Evolutionary conservation across 345 rosid genomes (phyloP).

Genomic region (Nephelium lappaceum): DNA sequence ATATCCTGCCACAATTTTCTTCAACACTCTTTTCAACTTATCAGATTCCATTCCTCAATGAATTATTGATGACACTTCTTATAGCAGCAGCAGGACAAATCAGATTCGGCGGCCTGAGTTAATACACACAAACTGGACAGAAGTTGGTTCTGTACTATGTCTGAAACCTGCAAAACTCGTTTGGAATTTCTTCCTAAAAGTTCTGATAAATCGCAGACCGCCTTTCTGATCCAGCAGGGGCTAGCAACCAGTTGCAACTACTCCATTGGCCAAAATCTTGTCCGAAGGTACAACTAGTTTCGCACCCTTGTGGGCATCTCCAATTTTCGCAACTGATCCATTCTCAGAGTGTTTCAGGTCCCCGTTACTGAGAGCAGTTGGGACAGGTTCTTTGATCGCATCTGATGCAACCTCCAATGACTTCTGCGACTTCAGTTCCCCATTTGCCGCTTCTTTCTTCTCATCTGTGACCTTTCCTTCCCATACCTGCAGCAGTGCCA

Average conservation of each 20-base stretch:
- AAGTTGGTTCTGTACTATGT: slow-evolving; percentile 4
- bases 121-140: not conserved
- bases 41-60: slow-evolving; percentile 1
- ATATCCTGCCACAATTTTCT: slow-evolving; percentile 9
- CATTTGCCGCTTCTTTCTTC: slow-evolving; percentile 34
- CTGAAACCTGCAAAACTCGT: slow-evolving; percentile 19
- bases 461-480: slow-evolving; percentile 46
- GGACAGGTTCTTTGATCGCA: slow-evolving; percentile 34
- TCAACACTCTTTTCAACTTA: not conserved
- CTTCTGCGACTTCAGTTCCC: slow-evolving; percentile 2
- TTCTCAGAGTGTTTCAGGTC: slow-evolving; percentile 40
- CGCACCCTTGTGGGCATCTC: slow-evolving; percentile 18
- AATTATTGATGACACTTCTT: not conserved
- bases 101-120: slow-evolving; percentile 10
- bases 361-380: slow-evolving; percentile 24
- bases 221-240: slow-evolving; percentile 23
- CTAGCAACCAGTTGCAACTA: slow-evolving; percentile 47
- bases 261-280: slow-evolving; percentile 26
- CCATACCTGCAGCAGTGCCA: slow-evolving; percentile 34
- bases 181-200: not conserved
- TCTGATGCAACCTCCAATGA: slow-evolving; percentile 29
- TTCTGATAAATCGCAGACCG: slow-evolving; percentile 12
- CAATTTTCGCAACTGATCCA: slow-evolving; percentile 31
- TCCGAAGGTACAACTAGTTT: slow-evolving; percentile 35
- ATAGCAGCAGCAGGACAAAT: not conserved